These are phyloP conservation scores for Cystofilobasidium bisporidii DNA, from an alignment of 768 basidiomycete species.

Conservation along the genomic window DNA sequence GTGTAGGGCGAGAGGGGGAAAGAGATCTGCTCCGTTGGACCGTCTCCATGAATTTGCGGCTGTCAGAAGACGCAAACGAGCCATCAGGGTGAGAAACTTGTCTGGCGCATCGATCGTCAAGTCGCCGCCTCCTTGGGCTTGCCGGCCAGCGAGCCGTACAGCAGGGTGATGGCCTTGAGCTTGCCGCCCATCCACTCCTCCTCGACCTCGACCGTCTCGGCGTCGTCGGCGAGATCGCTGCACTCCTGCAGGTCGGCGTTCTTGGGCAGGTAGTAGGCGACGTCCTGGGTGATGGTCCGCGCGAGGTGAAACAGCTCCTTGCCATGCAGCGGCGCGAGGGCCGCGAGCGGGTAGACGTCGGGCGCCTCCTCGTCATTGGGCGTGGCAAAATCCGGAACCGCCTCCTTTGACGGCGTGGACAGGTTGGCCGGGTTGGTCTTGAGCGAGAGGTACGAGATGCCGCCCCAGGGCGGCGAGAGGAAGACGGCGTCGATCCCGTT, in stretches of 20 bases:
- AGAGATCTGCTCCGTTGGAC: no score
- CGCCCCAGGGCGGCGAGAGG: conserved; percentile 92
- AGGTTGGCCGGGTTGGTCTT: conserved; percentile 22
- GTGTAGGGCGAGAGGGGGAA: no score
- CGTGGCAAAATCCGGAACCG: conserved; percentile 4
- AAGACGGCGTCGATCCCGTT: conserved; percentile 72
- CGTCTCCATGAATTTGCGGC: no score
- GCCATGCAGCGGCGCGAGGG: conserved; percentile 71
- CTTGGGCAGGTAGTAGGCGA: conserved; percentile 70
- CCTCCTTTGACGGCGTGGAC: not conserved
- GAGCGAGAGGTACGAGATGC: conserved; percentile 56
- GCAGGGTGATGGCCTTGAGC: conserved; percentile 87
- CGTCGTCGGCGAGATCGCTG: conserved; percentile 44
- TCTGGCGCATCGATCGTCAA: no score
- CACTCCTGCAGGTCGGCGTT: conserved; percentile 70
- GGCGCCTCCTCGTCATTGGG: conserved; percentile 30
- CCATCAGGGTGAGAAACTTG: no score
- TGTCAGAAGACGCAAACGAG: not conserved
- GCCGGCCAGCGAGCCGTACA: conserved; percentile 61
- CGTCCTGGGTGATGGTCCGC: conserved; percentile 51
- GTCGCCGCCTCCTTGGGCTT: no score
- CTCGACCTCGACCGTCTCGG: conserved; percentile 30
- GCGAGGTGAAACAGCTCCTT: conserved; percentile 68
- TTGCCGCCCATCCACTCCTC: conserved; percentile 95
- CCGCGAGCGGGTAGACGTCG: conserved; percentile 53